Conservation (phyloP, 306 rosid species). For the Castanea mollissima region DNA sequence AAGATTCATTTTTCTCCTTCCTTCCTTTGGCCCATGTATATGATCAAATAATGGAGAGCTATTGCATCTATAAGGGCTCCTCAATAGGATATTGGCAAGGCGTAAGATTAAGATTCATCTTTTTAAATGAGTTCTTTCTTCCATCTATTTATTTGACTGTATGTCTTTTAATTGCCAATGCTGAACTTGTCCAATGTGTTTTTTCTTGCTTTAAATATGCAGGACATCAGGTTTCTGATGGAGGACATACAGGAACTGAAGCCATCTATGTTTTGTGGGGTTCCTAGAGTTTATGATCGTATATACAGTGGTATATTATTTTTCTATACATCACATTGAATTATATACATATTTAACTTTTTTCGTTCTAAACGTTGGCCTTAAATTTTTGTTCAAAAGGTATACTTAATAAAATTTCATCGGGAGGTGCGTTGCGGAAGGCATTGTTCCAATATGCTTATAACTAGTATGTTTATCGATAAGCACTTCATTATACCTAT, state of each 20-base stretch:
- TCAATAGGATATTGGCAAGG: constrained; percentile 91
- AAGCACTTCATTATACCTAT: neutral
- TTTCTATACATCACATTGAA: neutral
- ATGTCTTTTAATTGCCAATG: neutral
- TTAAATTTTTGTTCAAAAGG: constrained; percentile 46
- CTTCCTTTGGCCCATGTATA: constrained; percentile 84
- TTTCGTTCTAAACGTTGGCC: constrained; percentile 14
- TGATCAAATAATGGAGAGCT: constrained; percentile 79
- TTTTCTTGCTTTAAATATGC: constrained; percentile 24
- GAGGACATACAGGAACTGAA: constrained; percentile 75
- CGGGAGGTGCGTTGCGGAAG: constrained; percentile 60
- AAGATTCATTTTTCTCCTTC: constrained; percentile 83
- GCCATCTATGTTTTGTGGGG: constrained; percentile 86
- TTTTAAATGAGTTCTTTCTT: neutral
- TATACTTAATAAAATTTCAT: constrained; percentile 53
- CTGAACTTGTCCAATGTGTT: neutral
- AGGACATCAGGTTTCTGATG: constrained; percentile 84
- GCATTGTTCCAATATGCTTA: constrained; percentile 71
- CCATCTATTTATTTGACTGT: neutral
- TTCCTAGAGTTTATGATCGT: constrained; percentile 87
- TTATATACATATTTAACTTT: constrained; percentile 1
- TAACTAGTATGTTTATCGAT: constrained; percentile 56
- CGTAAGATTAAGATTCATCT: constrained; percentile 42
- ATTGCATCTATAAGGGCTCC: constrained; percentile 75
- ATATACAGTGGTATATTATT: constrained; percentile 49